A percentile compares a stretch with the other conserved stretches of the same genome.
Evolutionary conservation across 176 grass and related monocot species (phyloP).

Genomic region (Echinochloa phyllopogon): DNA sequence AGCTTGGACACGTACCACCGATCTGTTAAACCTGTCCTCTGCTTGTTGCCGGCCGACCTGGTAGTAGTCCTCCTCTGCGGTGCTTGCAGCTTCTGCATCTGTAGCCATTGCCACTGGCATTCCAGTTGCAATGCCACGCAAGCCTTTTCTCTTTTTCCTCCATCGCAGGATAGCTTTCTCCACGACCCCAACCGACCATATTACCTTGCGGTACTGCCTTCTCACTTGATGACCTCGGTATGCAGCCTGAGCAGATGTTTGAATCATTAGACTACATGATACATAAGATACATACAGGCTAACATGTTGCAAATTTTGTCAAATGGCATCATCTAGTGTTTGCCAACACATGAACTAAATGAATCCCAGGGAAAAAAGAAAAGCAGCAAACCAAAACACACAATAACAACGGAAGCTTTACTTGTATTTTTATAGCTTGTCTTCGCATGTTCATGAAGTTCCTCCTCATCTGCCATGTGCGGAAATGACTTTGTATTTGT

Average conservation of each 20-base stretch:
- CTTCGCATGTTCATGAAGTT: slow-evolving; percentile 77
- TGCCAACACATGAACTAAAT: slow-evolving; percentile 17
- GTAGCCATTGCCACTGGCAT: slow-evolving; percentile 60
- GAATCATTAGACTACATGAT: slow-evolving; percentile 35
- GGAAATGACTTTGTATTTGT: slow-evolving; percentile 92
- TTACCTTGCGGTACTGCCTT: slow-evolving; percentile 82
- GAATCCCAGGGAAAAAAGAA: slow-evolving; percentile 4
- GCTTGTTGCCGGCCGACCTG: slow-evolving; percentile 76
- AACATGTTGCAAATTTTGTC: slow-evolving; percentile 18
- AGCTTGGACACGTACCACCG: slow-evolving; percentile 82
- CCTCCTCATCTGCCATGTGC: slow-evolving; percentile 76
- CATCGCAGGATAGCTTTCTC: slow-evolving; percentile 97
- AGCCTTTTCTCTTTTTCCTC: slow-evolving; percentile 86
- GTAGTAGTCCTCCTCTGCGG: slow-evolving; percentile 91
- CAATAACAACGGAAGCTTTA: slow-evolving; percentile 50
- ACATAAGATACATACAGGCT: neutral
- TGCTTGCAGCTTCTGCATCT: slow-evolving; percentile 60
- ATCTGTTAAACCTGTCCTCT: slow-evolving; percentile 81
- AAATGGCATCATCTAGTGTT: slow-evolving; percentile 10
- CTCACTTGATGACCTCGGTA: slow-evolving; percentile 89
- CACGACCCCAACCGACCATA: slow-evolving; percentile 93
- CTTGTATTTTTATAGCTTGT: slow-evolving; percentile 86
- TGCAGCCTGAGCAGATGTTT: slow-evolving; percentile 63
- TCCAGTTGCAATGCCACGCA: slow-evolving; percentile 84
- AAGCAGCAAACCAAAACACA: slow-evolving; percentile 2